These are phyloP conservation scores for Cavenderia fasciculata DNA, from an alignment of 78 protist genomes.

Conservation along the genomic window DNA sequence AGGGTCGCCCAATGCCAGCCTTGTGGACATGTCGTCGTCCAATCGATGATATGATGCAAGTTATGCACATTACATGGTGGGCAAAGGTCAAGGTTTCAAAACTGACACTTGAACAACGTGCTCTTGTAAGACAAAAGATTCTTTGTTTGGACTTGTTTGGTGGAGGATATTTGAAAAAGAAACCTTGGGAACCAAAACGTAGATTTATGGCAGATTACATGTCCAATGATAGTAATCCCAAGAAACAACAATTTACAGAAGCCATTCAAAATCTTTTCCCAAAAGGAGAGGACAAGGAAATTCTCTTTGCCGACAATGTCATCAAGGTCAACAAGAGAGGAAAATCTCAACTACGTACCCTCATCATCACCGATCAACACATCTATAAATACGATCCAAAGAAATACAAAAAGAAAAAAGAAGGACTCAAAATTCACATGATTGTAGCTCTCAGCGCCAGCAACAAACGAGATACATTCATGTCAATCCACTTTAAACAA, in stretches of 20 bases:
- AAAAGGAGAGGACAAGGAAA: constrained; percentile 60
- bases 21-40: constrained; percentile 9
- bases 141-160: constrained; percentile 62
- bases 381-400: constrained; percentile 86
- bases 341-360: constrained; percentile 72
- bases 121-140: constrained; percentile 64
- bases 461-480: constrained; percentile 50
- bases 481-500: constrained; percentile 57
- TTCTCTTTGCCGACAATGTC: constrained; percentile 82
- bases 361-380: constrained; percentile 79
- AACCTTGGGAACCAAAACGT: constrained; percentile 49
- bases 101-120: constrained; percentile 21
- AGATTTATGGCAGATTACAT: constrained; percentile 73
- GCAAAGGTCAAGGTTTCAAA: constrained; percentile 58
- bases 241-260: constrained; percentile 40
- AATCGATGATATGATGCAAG: constrained; percentile 2
- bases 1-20: constrained; percentile 45
- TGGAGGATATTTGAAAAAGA: constrained; percentile 26
- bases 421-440: constrained; percentile 25
- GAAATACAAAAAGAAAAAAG: constrained; percentile 80
- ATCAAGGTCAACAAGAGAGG: constrained; percentile 75
- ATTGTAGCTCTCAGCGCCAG: constrained; percentile 17
- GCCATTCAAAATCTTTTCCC: constrained; percentile 53
- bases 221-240: constrained; percentile 62
- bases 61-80: constrained; percentile 41